Evolutionary conservation across 805 yeast species (phyloP).

Genomic region (Starmerella ratchasimensis): DNA sequence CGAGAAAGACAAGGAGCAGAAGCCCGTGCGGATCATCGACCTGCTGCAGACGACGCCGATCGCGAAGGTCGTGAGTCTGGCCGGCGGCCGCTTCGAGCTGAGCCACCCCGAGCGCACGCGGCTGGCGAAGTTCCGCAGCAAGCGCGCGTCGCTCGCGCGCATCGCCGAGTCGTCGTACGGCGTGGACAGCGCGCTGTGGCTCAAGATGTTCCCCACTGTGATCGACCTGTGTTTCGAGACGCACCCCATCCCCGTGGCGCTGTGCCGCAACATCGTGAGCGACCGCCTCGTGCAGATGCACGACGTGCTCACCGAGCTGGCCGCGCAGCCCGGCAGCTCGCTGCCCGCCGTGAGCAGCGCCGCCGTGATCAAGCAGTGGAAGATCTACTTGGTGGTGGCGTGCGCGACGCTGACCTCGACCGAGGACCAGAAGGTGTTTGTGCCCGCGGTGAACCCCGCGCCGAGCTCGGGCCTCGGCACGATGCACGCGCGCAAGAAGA

Average conservation of each 20-base stretch:
- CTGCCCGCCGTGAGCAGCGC: constrained; percentile 14
- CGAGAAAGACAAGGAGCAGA: constrained; percentile 10
- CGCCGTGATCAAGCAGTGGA: constrained; percentile 69
- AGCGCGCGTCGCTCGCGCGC: constrained; percentile 53
- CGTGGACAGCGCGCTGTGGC: constrained; percentile 94
- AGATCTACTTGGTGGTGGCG: constrained; percentile 74
- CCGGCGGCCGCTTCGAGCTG: constrained; percentile 38
- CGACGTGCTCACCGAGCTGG: constrained; percentile 24
- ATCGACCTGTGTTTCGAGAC: constrained; percentile 56
- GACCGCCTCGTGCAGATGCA: constrained; percentile 70
- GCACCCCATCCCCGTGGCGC: constrained; percentile 87
- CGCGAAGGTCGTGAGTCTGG: constrained; percentile 42
- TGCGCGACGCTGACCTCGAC: constrained; percentile 86
- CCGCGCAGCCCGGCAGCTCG: constrained; percentile 20
- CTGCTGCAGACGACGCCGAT: constrained; percentile 61
- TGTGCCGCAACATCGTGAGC: constrained; percentile 83
- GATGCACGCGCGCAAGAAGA: constrained; percentile 55
- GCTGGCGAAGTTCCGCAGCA: constrained; percentile 43
- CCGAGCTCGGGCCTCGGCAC: constrained; percentile 3
- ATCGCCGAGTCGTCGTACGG: constrained; percentile 88
- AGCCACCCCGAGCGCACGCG: constrained; percentile 61
- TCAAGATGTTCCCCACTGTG: constrained; percentile 67
- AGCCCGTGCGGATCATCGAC: constrained; percentile 37
- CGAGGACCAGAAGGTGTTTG: constrained; percentile 63
- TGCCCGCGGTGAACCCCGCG: constrained; percentile 31